Base-by-base conservation (phyloP, 179 eudicot genomes). In the Amaranthus tricolor region DNA sequence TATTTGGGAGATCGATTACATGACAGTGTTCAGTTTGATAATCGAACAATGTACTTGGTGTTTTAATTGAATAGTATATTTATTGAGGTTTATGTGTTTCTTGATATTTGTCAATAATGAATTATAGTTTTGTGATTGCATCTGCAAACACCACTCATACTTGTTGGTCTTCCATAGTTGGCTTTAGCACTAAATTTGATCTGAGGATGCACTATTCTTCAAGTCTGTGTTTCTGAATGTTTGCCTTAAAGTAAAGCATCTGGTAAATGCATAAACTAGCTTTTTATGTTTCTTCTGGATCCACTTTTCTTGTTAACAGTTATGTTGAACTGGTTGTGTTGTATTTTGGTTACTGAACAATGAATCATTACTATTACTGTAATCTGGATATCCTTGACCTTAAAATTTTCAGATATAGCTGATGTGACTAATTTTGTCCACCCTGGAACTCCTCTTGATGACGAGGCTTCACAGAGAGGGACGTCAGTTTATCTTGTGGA, bases 401-500 rank as follows among this genome's bases (percentile, higher is more conserved):
- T 68, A 21, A 74, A 67, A 43, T 9, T 21, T 77, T 65, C 16
- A 96, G 99, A 96, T 83, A 96, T 96, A 83, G 99, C 99, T 80
- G 99, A 96, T 79, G 99, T 96, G 71, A 96, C 99, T 45, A 96
- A 96, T 66, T 96, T 96, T 86, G 96, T 96, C 71, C 97, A 93
- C 69, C 92, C 97, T 80, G 99, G 97, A 67, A 96, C 94, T 15
- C 96, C 97, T 58, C 92, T 93, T 60, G 98, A 96, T 74, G 92
- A 89, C 7, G 99, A 93, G 84, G 99, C 98, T 81, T 77, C 98
- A 67, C 92, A 87, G 83, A 86, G 99, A 82, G 99, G 99, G 65
- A 96, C 99, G 49, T 93, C 99, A n/a, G 97, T 91, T 73, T 96
- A 96, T 80, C 99, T 96, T 66, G 99, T 96, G 74, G 99, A 96